Evolutionary conservation across 2,329 filamentous ascomycete genomes (phyloP), one percentile per base, ranked within the genome.

Genomic region (Pleurostoma richardsiae): DNA sequence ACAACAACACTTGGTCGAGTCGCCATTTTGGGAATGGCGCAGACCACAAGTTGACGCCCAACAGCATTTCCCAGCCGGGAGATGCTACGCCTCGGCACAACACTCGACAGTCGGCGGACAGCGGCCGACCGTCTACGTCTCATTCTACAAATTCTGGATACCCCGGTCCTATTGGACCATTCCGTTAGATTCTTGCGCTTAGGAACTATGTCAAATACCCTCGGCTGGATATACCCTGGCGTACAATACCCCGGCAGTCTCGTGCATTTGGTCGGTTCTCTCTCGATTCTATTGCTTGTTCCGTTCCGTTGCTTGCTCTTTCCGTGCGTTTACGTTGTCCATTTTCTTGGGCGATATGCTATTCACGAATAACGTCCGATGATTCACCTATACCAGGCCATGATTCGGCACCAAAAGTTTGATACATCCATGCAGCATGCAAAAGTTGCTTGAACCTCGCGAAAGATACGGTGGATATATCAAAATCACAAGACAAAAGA

Each of bases 131-230:
- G 67, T 92, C 88, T 63, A 95, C 90, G 75, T 94, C 90, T 75
- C 88, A 95, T 85, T 95, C 90, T 79, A 88, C 86, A 65, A 83
- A 83, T 87, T 92, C 89, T 83, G 89, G 89, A 90, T 94, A 94
- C 88, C 88, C 90, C 79, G 89, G 83, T 76, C 88, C 87, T 57
- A 86, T 90, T 79, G 88, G 88, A 78, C 86, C 88, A 81, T 90
- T 86, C 77, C 88, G 88, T 87, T 92, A 86, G 84, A 82, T 55
- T 58, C 54, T 61, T 64, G 52, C 61, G 63, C 68, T 69, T 70
- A 68, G 67, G 70, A 65, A 59, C 53, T 52, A 52, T 57, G 56
- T 56, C 58, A 73, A 75, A 77, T 77, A 77, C 73, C 68, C 74
- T 70, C 61, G 74, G 76, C 77, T 80, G 77, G 76, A 81, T 80